phyloP scores from a whole-genome alignment of 768 basidiomycete species.

The Zangia roseola region DNA sequence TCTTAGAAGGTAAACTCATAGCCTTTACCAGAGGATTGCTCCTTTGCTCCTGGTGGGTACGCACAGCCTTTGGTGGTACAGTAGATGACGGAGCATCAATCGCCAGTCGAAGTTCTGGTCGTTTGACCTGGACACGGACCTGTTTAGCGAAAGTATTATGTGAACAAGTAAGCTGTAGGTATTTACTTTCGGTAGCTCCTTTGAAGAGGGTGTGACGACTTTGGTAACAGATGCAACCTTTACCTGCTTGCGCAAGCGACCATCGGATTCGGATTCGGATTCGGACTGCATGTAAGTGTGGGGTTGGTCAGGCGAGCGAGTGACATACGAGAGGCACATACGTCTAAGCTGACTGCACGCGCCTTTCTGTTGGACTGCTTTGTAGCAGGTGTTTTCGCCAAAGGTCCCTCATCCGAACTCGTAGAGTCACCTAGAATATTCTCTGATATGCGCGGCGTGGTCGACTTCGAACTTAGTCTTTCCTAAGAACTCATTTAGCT shows the following conservation, averaged over 20 bases:
- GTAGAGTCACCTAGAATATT: conserved; percentile 7
- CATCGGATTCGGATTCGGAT: conserved; percentile 19
- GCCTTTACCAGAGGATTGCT: conserved; percentile 33
- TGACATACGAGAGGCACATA: conserved; percentile 1
- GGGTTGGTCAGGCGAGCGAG: background rate
- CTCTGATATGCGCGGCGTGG: conserved; percentile 4
- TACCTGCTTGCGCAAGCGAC: background rate
- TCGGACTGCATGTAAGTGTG: conserved; percentile 1
- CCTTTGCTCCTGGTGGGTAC: conserved; percentile 33
- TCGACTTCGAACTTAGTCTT: conserved; percentile 15
- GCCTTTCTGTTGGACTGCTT: conserved; percentile 7
- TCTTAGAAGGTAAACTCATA: conserved; percentile 22
- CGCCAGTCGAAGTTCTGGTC: conserved; percentile 3
- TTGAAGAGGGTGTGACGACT: background rate
- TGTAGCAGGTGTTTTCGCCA: background rate
- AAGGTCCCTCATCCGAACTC: conserved; percentile 7
- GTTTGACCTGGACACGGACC: conserved; percentile 2
- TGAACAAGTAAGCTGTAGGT: background rate
- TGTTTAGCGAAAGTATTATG: conserved; percentile 4
- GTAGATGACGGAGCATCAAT: conserved; percentile 1
- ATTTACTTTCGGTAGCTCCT: conserved; percentile 13
- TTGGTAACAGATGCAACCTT: conserved; percentile 3
- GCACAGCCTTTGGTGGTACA: conserved; percentile 17
- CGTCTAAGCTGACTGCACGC: conserved; percentile 10
- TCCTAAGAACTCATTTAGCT: conserved; percentile 12